Evolutionary conservation across 306 rosid species (phyloP).

Genomic region (Canavalia ensiformis): DNA sequence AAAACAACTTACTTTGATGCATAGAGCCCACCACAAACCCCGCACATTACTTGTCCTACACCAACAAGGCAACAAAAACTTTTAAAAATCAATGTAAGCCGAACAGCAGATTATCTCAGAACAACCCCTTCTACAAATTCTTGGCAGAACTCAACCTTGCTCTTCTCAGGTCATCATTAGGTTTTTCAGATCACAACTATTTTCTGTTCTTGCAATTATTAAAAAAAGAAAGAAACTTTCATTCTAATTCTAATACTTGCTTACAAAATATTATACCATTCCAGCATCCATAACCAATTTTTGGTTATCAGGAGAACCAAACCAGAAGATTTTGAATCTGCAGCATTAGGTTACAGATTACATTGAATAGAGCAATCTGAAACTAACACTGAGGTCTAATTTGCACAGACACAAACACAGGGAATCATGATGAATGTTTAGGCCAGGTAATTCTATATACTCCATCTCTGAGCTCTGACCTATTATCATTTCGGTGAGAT

Average conservation of each 20-base stretch:
- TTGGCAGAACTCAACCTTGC: background rate
- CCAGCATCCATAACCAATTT: too few relatives aligned
- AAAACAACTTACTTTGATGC: background rate
- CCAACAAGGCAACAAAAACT: background rate
- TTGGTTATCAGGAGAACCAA: too few relatives aligned
- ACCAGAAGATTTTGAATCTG: too few relatives aligned
- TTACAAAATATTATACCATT: too few relatives aligned
- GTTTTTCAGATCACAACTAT: background rate
- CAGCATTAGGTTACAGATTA: too few relatives aligned
- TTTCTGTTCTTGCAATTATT: background rate
- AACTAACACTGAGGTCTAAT: too few relatives aligned
- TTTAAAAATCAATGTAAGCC: background rate
- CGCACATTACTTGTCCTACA: background rate
- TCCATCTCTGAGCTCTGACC: background rate
- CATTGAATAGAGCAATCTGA: too few relatives aligned
- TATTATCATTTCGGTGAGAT: constrained; percentile 16
- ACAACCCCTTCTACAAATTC: constrained; percentile 1
- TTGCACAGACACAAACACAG: too few relatives aligned
- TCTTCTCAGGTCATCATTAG: constrained; percentile 14
- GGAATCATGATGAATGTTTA: too few relatives aligned
- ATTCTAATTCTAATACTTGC: too few relatives aligned
- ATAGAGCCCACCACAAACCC: background rate
- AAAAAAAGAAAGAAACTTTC: too few relatives aligned
- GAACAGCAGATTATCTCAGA: background rate
- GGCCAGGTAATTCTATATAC: background rate